Conservation (phyloP, 2,329 filamentous ascomycete species). For the Magnaporthales sp. region DNA sequence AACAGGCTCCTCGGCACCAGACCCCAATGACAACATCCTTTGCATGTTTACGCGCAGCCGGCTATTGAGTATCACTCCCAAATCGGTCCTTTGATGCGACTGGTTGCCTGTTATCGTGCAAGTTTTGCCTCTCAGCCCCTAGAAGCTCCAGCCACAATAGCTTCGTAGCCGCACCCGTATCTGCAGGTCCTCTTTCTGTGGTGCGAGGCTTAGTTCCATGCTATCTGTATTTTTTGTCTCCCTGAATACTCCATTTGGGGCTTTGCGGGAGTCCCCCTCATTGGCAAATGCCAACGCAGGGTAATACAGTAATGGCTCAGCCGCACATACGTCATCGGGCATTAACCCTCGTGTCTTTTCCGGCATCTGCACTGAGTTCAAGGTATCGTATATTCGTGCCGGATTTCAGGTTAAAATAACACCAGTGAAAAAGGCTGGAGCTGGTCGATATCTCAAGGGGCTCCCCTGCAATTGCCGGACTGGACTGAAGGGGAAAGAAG, state of each 20-base stretch:
- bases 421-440: neutral
- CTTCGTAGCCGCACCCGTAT: neutral
- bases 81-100: neutral
- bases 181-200: neutral
- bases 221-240: too few relatives aligned
- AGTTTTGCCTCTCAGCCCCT: neutral
- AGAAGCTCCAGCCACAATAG: neutral
- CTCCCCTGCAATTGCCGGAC: too few relatives aligned
- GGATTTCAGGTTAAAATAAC: neutral
- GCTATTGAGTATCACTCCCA: neutral
- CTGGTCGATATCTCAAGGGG: too few relatives aligned
- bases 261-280: too few relatives aligned
- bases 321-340: neutral
- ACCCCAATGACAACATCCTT: neutral
- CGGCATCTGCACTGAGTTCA: neutral
- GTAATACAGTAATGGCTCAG: too few relatives aligned
- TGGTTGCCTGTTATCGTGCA: neutral
- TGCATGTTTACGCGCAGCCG: neutral
- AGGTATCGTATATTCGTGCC: neutral
- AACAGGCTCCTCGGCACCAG: neutral
- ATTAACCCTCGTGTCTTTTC: neutral
- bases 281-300: too few relatives aligned
- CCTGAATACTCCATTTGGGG: too few relatives aligned
- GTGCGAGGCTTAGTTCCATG: neutral
- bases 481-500: too few relatives aligned